Evolutionary conservation across 2,329 filamentous ascomycete genomes (phyloP), one percentile per base, ranked within the genome.

Genomic region (Fusarium concolor): DNA sequence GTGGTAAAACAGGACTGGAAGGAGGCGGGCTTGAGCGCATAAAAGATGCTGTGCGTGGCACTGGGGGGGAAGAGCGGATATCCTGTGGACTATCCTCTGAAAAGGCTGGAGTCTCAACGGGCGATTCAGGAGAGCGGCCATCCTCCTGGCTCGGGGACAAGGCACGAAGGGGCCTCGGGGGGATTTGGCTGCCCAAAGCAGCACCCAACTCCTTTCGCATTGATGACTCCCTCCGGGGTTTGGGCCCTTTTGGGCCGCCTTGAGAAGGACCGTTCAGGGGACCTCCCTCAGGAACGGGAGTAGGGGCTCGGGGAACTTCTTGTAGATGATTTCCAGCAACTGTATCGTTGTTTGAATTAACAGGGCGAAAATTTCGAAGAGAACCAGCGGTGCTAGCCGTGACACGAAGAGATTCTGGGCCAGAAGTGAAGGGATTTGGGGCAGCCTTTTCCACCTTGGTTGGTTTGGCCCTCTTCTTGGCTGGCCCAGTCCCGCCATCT

Each of bases 311-410:
- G 35, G 92, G 91, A n/a, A 89, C 79, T 68, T 92, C 90, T 70
- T 94, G 90, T 7, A 91, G 79, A 71, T 92, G 88, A 46, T 77
- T 84, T 33, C 79, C 80, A 29, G 75, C 63, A 6, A 81, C 75
- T 6, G 78, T 76, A 18, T 84, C 83, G 26, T 79, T 80, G 5
- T 80, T 83, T 24, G 85, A 81, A 31, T 86, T 84, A 57, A 92
- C 85, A 6, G 95, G 95, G 43, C 94, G 88, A 77, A 97, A 92
- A 46, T 90, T 90, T 42, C 95, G 91, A 60, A 98, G 85, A 7
- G 94, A 97, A 41, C 93, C 93, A 43, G 94, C 91, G 17, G 92
- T 97, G 76, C 93, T 97, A 45, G 95, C 95, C 62, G 92, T 90
- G n/a, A 97, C 93, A 47, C 94, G 88, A 26, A 98, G 83, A 5